phyloP scores from a whole-genome alignment of 257 asterid genomes.

The Lycium barbarum region DNA sequence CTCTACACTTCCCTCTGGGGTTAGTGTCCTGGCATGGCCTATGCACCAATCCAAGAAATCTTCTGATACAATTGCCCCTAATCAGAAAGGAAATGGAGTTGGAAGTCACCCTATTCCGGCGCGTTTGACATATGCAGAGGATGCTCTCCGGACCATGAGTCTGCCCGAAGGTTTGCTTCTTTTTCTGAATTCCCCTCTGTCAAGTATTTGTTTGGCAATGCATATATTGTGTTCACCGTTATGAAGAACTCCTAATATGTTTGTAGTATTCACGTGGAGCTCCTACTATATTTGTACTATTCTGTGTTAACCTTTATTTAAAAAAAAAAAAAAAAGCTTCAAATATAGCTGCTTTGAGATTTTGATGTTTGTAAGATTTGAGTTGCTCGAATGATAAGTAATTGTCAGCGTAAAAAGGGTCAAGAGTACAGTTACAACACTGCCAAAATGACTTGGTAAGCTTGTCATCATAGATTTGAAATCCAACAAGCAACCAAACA shows the following conservation, averaged over 20 bases:
- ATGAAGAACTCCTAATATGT: neutral
- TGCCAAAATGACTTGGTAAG: neutral
- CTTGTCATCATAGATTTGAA: neutral
- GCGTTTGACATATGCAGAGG: conserved; percentile 76
- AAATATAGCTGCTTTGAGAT: conserved; percentile 1
- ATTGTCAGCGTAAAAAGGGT: neutral
- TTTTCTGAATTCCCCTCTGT: conserved; percentile 15
- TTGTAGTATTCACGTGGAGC: neutral
- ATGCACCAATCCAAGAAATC: conserved; percentile 53
- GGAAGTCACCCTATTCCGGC: conserved; percentile 59
- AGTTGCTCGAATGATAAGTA: conserved; percentile 12
- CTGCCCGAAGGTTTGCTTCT: conserved; percentile 76
- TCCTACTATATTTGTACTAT: conserved; percentile 3
- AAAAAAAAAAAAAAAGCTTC: neutral
- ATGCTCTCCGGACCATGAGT: conserved; percentile 81
- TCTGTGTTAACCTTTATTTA: neutral
- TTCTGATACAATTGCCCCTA: conserved; percentile 38
- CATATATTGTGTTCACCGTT: neutral
- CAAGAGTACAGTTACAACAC: neutral
- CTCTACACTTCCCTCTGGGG: conserved; percentile 76
- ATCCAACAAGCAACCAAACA: neutral
- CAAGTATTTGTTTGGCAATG: neutral
- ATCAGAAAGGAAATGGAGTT: conserved; percentile 50
- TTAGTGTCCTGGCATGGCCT: conserved; percentile 92
- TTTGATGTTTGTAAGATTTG: conserved; percentile 7